These are phyloP conservation scores for Paraphoma chrysanthemicola DNA, from an alignment of 2,329 filamentous ascomycete species.

Conservation along the genomic window DNA sequence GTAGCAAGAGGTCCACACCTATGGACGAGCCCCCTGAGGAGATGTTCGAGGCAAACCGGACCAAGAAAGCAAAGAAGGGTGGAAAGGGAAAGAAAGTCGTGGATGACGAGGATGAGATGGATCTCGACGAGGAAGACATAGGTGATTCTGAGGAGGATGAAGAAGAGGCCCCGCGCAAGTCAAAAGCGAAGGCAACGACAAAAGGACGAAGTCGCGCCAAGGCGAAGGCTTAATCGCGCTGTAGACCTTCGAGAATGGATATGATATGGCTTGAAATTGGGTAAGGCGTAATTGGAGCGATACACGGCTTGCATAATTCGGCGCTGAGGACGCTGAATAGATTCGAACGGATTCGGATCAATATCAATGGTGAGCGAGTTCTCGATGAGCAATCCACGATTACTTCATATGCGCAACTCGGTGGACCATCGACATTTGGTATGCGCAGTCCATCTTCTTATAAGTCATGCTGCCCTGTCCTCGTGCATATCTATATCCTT, in stretches of 20 bases:
- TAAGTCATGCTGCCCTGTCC: no score
- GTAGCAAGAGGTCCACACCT: slow-evolving; percentile 53
- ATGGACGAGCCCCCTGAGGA: slow-evolving; percentile 69
- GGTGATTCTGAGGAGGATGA: slow-evolving; percentile 32
- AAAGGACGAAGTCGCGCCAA: not conserved
- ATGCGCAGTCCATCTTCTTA: not conserved
- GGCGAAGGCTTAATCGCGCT: slow-evolving; percentile 5
- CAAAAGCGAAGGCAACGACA: slow-evolving; percentile 22
- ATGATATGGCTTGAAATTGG: not conserved
- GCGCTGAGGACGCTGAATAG: not conserved
- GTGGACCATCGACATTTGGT: not conserved
- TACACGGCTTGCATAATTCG: not conserved
- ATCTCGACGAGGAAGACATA: slow-evolving; percentile 34
- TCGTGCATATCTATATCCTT: no score
- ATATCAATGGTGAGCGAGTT: not conserved
- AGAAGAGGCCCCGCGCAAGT: slow-evolving; percentile 25
- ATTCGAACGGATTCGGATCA: not conserved
- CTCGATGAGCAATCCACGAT: not conserved
- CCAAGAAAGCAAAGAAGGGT: slow-evolving; percentile 36
- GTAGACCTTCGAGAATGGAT: not conserved
- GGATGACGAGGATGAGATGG: slow-evolving; percentile 28
- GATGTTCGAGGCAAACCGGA: slow-evolving; percentile 55
- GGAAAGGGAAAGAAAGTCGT: slow-evolving; percentile 21
- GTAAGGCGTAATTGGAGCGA: not conserved
- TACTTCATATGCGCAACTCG: not conserved